These are phyloP conservation scores for Chalaropsis ovoidea DNA, from an alignment of 2,329 filamentous ascomycete species.

Conservation along the genomic window DNA sequence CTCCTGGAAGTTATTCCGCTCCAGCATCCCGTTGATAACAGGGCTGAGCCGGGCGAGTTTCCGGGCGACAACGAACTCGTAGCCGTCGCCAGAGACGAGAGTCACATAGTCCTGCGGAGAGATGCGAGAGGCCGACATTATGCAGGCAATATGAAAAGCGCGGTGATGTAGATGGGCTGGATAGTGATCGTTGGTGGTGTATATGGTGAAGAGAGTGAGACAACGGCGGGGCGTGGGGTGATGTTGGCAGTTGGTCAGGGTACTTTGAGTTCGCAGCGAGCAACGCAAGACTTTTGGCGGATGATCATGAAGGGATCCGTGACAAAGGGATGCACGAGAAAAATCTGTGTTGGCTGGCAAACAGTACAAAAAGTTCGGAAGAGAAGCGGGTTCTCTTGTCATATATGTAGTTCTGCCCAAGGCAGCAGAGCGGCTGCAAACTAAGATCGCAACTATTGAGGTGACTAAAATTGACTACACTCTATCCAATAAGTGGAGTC, in stretches of 20 bases:
- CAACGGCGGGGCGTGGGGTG: not conserved
- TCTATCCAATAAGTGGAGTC: not conserved
- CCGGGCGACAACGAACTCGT: constrained; percentile 64
- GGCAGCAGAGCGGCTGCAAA: not conserved
- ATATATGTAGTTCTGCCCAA: not conserved
- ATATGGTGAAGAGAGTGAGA: not conserved
- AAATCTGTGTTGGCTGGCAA: not conserved
- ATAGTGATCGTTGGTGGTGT: not conserved
- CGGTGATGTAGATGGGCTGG: not conserved
- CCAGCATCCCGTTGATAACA: constrained; percentile 64
- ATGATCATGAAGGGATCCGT: not conserved
- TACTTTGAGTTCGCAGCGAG: not conserved
- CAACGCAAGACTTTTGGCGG: not conserved
- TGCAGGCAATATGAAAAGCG: not conserved
- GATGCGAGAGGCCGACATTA: not conserved
- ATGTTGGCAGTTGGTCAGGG: not conserved
- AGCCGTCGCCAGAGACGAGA: constrained; percentile 63
- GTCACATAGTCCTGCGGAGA: constrained; percentile 57
- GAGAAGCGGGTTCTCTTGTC: no score
- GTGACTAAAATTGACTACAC: not conserved
- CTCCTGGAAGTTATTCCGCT: constrained; percentile 44
- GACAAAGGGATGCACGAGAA: not conserved
- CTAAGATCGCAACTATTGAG: not conserved
- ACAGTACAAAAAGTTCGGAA: no score
- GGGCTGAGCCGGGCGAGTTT: constrained; percentile 60